These are phyloP conservation scores for Rhodotorula sp. DNA, from an alignment of 1,284 basidiomycete genomes.

Conservation along the genomic window DNA sequence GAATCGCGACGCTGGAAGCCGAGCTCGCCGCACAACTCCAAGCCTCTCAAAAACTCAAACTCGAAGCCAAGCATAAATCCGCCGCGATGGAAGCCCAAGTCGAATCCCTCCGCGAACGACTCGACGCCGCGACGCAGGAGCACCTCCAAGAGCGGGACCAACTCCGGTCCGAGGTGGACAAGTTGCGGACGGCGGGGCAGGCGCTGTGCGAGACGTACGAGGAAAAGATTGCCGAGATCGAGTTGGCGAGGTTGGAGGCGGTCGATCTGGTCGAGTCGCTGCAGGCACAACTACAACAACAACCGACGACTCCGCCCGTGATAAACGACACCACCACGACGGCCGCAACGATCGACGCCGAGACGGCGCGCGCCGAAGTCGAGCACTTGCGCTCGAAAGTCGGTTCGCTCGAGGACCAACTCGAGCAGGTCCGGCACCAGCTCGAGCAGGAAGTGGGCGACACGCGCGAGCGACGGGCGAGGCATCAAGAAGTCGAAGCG, in stretches of 20 bases:
- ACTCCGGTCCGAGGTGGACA: slow-evolving; percentile 62
- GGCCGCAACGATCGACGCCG: slow-evolving; percentile 87
- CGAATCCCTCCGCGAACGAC: slow-evolving; percentile 42
- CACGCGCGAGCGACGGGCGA: slow-evolving; percentile 57
- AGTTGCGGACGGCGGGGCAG: slow-evolving; percentile 74
- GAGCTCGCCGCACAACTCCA: slow-evolving; percentile 34
- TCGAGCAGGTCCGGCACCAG: slow-evolving; percentile 71
- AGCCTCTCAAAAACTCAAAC: slow-evolving; percentile 34
- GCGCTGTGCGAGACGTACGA: slow-evolving; percentile 72
- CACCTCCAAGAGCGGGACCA: slow-evolving; percentile 49
- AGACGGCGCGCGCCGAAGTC: slow-evolving; percentile 76
- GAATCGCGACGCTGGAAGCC: slow-evolving; percentile 20
- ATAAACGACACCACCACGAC: slow-evolving; percentile 1
- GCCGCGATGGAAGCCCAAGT: slow-evolving; percentile 43
- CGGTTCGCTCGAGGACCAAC: slow-evolving; percentile 71
- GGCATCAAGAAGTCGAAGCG: slow-evolving; percentile 67
- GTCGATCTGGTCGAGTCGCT: slow-evolving; percentile 63
- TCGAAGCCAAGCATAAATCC: slow-evolving; percentile 36
- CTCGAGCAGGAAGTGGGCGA: slow-evolving; percentile 70
- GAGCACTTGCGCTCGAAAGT: slow-evolving; percentile 79
- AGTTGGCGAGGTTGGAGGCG: slow-evolving; percentile 71
- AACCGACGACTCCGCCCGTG: no score
- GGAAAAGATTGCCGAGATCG: slow-evolving; percentile 70
- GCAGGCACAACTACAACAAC: slow-evolving; percentile 51
- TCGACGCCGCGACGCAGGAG: slow-evolving; percentile 33